Base-by-base conservation (phyloP, 805 yeast species). In the Wickerhamiella qilinensis region DNA sequence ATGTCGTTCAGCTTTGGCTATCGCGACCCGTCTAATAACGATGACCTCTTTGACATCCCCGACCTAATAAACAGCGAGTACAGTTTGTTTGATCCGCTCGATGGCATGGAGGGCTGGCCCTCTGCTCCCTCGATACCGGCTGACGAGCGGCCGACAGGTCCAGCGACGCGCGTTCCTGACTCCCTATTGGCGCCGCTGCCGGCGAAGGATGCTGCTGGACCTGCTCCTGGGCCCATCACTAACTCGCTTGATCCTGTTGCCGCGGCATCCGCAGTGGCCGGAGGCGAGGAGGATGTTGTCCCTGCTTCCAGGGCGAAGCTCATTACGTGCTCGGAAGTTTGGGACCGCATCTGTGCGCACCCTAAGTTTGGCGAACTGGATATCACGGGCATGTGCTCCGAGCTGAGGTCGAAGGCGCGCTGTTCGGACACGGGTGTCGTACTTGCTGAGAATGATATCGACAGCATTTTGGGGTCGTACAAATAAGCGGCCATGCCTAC, bases 331-430 rank as follows among this genome's bases (percentile, higher is more conserved):
- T 73, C 93, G 0, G 95, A 85, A 48, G 78, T 88, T 14, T 91
- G 98, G 98, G 97, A 88, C 58, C 71, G 97, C 53, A 79, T 91
- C 29, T 81, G 95, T 2, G 60, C 91, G 18, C 97, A 91, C 65
- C 97, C 98, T 25, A 74, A 79, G 54, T 91, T 86, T 58, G 75
- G 91, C 4, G 95, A 86, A 43, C 67, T 91, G 38, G 98, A 91
- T 57, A 86, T 91, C 46, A 96, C 88, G 54, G 93, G 94, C 2
- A 68, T 91, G 55, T 91, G 98, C 67, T 55, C 63, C 33, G 98
- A 91, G 61, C 68, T 91, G 54, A 81, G 88, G 59, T 60, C 76
- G 29, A 91, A 88, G 68, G 98, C 97, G 9, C 85, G 84, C 60
- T 91, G 98, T 63, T 78, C 93, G 12, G 96, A 88, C 53, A 63